Evolutionary conservation across 2,329 filamentous ascomycete species (phyloP), one percentile per base, ranked within the genome.

Genomic region (Lojkania enalia): DNA sequence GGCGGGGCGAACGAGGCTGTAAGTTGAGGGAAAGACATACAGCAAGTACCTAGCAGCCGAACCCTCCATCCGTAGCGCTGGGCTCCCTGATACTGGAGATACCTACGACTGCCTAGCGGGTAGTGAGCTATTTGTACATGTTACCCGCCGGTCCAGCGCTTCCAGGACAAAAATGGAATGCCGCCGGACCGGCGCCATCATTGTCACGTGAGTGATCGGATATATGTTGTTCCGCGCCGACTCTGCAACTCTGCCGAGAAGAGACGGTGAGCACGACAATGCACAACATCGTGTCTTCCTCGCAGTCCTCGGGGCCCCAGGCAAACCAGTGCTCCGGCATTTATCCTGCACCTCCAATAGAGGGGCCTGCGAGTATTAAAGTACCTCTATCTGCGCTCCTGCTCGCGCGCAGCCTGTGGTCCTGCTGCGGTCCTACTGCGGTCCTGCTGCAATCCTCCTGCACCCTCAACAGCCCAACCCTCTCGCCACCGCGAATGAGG

Each of bases 361-460:
- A 46, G 29, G 29, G 36, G 5, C 14, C 16, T 33, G 20, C 16
- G 7, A 18, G 35, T 41, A 37, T 41, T 41, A 41, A 41, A 41
- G 21, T n/a, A 14, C 25, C 29, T 32, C 35, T 30, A 29, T 25
- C 41, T 36, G 20, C 29, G 27, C 16, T 46, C 41, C 31, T 42
- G 42, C 45, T 42, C 40, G 35, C 37, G 37, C 42, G 48, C 50
- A 42, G 39, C 38, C 39, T 39, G 29, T 46, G 53, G 53, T 56
- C 55, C 53, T 62, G 55, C 61, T 56, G 54, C 48, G 31, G 37
- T 46, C 9, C 37, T 38, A 39, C 45, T 35, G 37, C 42, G 42
- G 15, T 9, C 51, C 33, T 36, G 33, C 35, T 27, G 18, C 27
- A 4, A 5, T 14, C 44, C 39, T 31, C 9, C 30, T 11, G 15